Conservation (phyloP, 139 green algal species). For the Ettlia oleoabundans region DNA sequence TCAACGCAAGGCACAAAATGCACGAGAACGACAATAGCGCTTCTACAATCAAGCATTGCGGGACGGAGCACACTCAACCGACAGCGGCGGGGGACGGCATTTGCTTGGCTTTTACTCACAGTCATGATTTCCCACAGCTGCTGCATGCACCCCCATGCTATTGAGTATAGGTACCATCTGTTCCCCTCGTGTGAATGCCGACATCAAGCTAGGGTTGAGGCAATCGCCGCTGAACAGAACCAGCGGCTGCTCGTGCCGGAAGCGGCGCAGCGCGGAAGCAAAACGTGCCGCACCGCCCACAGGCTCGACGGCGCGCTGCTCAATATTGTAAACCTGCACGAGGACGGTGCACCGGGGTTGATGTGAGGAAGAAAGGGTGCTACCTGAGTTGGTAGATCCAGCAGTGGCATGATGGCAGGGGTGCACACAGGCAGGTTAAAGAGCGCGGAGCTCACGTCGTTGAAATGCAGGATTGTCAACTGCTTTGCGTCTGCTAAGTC, state of each 20-base stretch:
- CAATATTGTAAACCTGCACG: constrained; percentile 71
- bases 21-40: no score
- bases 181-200: constrained; percentile 72
- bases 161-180: constrained; percentile 87
- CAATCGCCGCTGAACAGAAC: constrained; percentile 84
- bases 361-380: background rate
- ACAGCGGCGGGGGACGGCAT: no score
- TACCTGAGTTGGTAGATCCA: background rate
- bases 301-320: constrained; percentile 55
- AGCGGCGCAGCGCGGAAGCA: constrained; percentile 24
- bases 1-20: no score
- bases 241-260: constrained; percentile 43
- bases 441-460: constrained; percentile 66
- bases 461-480: constrained; percentile 74
- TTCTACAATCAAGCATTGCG: no score
- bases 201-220: constrained; percentile 77
- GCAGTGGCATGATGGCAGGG: background rate
- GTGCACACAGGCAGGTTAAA: background rate
- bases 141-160: constrained; percentile 57
- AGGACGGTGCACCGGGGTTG: background rate
- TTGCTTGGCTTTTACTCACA: background rate
- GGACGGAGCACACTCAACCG: no score
- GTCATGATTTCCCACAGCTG: constrained; percentile 33
- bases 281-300: constrained; percentile 72
- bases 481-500: background rate